Conservation (phyloP, 176 grass and related monocot species). For the Triticum monococcum region DNA sequence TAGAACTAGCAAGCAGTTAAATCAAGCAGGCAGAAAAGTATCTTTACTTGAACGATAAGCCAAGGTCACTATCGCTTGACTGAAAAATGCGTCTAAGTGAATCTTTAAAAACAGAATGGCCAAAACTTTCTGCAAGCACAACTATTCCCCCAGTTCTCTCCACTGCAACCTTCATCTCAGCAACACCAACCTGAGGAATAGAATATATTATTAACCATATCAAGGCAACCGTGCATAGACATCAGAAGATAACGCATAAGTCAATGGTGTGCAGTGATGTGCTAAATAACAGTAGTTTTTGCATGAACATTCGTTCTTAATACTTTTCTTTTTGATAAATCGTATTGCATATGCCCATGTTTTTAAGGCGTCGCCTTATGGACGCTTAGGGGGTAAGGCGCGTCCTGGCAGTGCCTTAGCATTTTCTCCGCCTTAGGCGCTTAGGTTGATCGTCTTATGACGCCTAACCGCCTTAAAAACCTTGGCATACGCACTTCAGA, state of each 20-base stretch:
- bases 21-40: constrained; percentile 3
- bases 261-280: not conserved
- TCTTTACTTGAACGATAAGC: constrained; percentile 92
- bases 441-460: not conserved
- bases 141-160: constrained; percentile 90
- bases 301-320: not conserved
- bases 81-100: constrained; percentile 82
- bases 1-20: not conserved
- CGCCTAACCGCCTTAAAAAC: not conserved
- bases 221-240: not conserved
- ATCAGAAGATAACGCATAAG: not conserved
- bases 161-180: constrained; percentile 95
- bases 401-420: not conserved
- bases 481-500: not conserved
- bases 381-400: not conserved
- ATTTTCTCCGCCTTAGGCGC: not conserved
- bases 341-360: not conserved
- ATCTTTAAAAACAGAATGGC: constrained; percentile 92
- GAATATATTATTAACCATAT: constrained; percentile 31
- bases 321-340: not conserved
- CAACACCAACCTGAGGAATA: constrained; percentile 74
- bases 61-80: constrained; percentile 75
- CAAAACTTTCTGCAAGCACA: constrained; percentile 94
- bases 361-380: not conserved
- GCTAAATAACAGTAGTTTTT: not conserved